Conservation (phyloP, 75 land plant species). For the Cupressus sempervirens region DNA sequence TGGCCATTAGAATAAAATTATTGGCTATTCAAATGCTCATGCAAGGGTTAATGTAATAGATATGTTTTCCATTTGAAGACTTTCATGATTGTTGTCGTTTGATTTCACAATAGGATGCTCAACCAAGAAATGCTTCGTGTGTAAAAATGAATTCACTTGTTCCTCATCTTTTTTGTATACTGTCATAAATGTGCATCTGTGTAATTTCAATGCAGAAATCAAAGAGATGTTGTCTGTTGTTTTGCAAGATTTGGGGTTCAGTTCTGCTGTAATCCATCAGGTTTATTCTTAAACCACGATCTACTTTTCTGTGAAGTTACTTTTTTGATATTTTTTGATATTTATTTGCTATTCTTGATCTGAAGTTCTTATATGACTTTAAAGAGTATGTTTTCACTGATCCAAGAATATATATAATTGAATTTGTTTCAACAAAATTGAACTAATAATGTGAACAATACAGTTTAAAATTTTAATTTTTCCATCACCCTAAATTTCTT, state of each 20-base stretch:
- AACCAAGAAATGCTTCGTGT: neutral
- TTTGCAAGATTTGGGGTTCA: constrained; percentile 76
- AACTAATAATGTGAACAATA: neutral
- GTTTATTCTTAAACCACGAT: constrained; percentile 22
- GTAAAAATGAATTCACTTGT: neutral
- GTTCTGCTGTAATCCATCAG: constrained; percentile 89
- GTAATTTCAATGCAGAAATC: constrained; percentile 51
- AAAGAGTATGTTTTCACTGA: neutral
- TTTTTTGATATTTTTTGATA: constrained; percentile 1
- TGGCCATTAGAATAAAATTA: neutral
- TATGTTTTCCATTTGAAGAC: neutral
- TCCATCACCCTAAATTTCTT: neutral
- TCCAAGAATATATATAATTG: neutral
- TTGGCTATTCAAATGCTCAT: neutral
- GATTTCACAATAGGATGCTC: neutral
- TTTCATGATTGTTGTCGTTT: neutral
- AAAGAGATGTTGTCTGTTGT: constrained; percentile 82
- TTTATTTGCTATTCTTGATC: neutral
- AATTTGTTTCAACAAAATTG: neutral
- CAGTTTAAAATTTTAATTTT: neutral
- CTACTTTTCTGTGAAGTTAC: neutral
- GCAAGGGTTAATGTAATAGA: neutral
- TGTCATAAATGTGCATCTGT: neutral
- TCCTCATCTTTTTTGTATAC: neutral
- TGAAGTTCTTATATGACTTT: neutral